Evolutionary conservation across 202 grass and related monocot species (phyloP), one percentile per base, ranked within the genome.

Genomic region (Bolboschoenoplectus hybrid): DNA sequence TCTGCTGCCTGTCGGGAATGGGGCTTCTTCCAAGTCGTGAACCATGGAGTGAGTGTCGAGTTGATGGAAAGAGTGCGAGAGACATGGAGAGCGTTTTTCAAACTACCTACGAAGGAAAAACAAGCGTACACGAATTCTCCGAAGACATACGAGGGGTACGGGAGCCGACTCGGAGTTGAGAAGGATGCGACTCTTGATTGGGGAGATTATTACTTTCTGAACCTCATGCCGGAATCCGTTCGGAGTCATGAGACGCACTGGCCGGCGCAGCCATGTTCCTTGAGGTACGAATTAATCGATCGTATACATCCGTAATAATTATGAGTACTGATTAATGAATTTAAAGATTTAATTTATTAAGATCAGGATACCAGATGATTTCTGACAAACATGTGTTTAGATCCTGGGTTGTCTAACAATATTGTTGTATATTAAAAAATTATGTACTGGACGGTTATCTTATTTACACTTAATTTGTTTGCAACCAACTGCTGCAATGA

Each of bases 121-220:
- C 93, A 92, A 80, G 46, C 7, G 39, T 91, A 98, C 76, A 87
- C 88, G 57, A 98, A 95, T 88, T 92, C 68, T 12, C 96, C 96
- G 2, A 84, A 56, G 61, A 95, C 96, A 38, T 98, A 98, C 81
- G 96, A 90, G 79, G 96, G 96, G 6, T 98, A 98, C 80, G 96
- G 96, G 26, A 98, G 96, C 89, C 89, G 93, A 34, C 49, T 98
- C 6, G 96, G 96, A 16, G 90, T 98, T 49, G 81, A 91, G 87
- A 95, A 98, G 89, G 93, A 86, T 61, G 93, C 93, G 64, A 52
- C 84, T 55, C 91, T 98, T 41, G 96, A 98, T 81, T 98, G 96
- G 96, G 91, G 96, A 0, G 96, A 98, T 85, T 98, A 98, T 92
- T 98, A 85, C 74, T 98, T 90, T 89, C 90, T 98, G 67, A 88